Evolutionary conservation across 2,329 filamentous ascomycete genomes (phyloP), one percentile per base, ranked within the genome.

Genomic region (Teratosphaeriaceae sp.): DNA sequence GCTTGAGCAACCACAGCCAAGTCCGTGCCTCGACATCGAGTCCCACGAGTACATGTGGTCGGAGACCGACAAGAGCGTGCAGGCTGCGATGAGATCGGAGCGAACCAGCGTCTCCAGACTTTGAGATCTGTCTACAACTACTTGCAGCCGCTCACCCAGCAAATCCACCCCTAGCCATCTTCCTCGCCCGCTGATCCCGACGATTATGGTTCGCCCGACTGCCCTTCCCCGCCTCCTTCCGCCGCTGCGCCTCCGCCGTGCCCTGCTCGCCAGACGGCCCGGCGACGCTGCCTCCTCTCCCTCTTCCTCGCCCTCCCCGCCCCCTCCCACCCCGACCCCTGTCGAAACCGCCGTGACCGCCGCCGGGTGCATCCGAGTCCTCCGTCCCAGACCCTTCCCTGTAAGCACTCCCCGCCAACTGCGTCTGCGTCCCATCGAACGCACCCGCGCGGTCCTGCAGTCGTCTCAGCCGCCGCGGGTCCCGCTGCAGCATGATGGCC

Each of bases 151-250:
- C 26, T 26, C 45, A 71, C 6, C 67, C 69, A 9, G 69, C 43
- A 47, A 73, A 68, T 2, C 76, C 76, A 40, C 71, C 77, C 48
- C 76, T 68, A 2, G 77, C 76, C 68, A 81, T 76, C 63, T 81
- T 81, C 59, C 67, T 76, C 35, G 76, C 78, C 45, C 77, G 65
- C 55, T 78, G 75, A 59, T 94, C 85, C 38, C 88, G 76, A 20
- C 89, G 78, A 63, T 88, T 92, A 61, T 95, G 88, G 60, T 95
- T 95, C 23, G 87, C 88, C 47, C 84, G 73, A 18, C 84, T 85
- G 2, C 82, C 75, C 63, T 95, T 95, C 53, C 81, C 85, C 20
- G 84, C 80, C 59, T 94, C 89, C 61, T 95, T 95, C 49, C 77
- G 75, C 55, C 81, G 75, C 52, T 88, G 75, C 8, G 85, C 82